A percentile compares a stretch with the other conserved stretches of the same genome.
Evolutionary conservation across 805 yeast genomes (phyloP).

Genomic region (Saturnispora sekii): DNA sequence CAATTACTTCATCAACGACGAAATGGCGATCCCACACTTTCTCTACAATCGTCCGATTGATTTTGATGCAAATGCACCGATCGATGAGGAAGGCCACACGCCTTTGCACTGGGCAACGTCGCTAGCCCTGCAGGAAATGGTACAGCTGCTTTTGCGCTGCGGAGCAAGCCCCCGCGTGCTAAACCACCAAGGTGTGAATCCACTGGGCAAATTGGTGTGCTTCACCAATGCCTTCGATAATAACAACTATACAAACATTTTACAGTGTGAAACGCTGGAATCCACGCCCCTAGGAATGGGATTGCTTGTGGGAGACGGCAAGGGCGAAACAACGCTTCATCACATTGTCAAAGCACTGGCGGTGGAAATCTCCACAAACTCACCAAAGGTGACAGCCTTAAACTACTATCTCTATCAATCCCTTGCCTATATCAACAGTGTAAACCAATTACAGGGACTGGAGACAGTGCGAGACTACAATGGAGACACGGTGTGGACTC

Average conservation of each 20-base stretch:
- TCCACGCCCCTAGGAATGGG: constrained; percentile 1
- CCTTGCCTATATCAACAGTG: constrained; percentile 1
- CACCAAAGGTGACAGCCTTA: constrained; percentile 3
- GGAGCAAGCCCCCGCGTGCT: constrained; percentile 51
- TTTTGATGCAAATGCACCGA: constrained; percentile 54
- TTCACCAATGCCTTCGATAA: constrained; percentile 67
- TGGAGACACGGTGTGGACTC: constrained; percentile 6
- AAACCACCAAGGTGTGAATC: constrained; percentile 54
- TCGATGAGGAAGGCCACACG: constrained; percentile 76
- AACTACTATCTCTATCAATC: constrained; percentile 6
- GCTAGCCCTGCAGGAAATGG: constrained; percentile 55
- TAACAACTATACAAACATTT: constrained; percentile 46
- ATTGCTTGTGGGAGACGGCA: constrained; percentile 36
- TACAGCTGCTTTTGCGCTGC: constrained; percentile 44
- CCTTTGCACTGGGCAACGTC: constrained; percentile 83
- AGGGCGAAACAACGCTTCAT: constrained; percentile 82
- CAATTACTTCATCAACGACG: constrained; percentile 44
- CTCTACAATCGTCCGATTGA: constrained; percentile 49
- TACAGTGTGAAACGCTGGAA: constrained; percentile 27
- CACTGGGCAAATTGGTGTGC: constrained; percentile 57
- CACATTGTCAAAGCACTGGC: constrained; percentile 4
- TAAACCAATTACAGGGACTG: not conserved
- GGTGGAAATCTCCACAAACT: constrained; percentile 1
- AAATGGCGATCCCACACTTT: constrained; percentile 28
- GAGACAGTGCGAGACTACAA: constrained; percentile 3